Evolutionary conservation across 2,329 filamentous ascomycete species (phyloP), one percentile per base, ranked within the genome.

Genomic region (Fusarium verrucosum): DNA sequence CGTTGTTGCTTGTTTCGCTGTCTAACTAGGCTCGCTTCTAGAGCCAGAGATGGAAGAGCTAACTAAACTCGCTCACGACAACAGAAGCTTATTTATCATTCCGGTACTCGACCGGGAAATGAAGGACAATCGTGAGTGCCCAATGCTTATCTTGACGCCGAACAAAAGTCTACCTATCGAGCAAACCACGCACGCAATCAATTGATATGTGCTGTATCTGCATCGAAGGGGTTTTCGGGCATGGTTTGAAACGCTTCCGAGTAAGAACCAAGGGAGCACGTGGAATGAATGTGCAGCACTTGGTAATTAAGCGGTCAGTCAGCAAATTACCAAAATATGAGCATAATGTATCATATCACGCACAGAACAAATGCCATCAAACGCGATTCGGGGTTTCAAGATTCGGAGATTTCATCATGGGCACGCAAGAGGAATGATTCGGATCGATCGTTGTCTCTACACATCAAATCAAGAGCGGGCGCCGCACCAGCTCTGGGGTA

Each of bases 401-500:
- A 26, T 67, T 75, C 80, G 78, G 75, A 79, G 70, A 77, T 78
- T 70, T 75, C 74, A 75, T 76, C n/a, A 54, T 54, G 78, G 64
- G 57, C 58, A 58, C 65, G 16, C 50, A 59, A 42, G 50, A 54
- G 38, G 46, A 41, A 53, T 41, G 26, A 55, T 59, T 62, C 65
- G 70, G 63, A 62, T 70, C 59, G 70, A 73, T 70, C 63, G 72
- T 23, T 50, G 32, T 46, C 44, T 28, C 16, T 49, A 26, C 41
- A 26, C 32, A 43, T 53, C 63, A 52, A 61, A 20, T 68, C 53
- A 46, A 65, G 38, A 50, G 47, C 25, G 37, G 57, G 40, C 41
- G 55, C 46, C 46, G 55, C 53, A 60, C 40, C 44, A 60, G 49
- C 57, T 61, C 59, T 61, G 59, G 65, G 61, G 56, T 56, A 62